Evolutionary conservation across 164 flowering plant genomes (phyloP).

Genomic region (Kingdonia uniflora): DNA sequence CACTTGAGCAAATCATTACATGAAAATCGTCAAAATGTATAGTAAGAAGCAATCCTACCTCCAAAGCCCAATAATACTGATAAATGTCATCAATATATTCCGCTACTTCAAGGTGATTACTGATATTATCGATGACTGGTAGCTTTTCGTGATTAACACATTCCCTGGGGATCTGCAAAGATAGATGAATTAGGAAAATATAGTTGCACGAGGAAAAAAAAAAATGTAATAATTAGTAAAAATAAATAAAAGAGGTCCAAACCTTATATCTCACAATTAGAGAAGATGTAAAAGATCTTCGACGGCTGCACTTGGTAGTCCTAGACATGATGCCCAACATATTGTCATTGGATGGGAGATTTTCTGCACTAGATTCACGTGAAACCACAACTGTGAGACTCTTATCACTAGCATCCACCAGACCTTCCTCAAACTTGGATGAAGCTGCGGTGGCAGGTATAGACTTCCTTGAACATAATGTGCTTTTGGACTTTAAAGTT

Average conservation of each 20-base stretch:
- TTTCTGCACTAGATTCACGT: constrained; percentile 18
- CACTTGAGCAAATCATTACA: background rate
- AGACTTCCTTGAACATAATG: constrained; percentile 15
- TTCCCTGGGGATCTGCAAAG: constrained; percentile 33
- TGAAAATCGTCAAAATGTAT: background rate
- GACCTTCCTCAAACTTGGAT: constrained; percentile 22
- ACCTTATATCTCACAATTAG: constrained; percentile 64
- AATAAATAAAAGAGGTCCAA: background rate
- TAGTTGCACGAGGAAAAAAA: background rate
- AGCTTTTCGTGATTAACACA: constrained; percentile 28
- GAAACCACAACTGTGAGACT: constrained; percentile 11
- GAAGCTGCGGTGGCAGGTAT: constrained; percentile 17
- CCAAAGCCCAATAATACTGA: constrained; percentile 73
- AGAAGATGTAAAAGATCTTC: constrained; percentile 63
- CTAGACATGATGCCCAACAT: constrained; percentile 12
- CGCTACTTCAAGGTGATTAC: constrained; percentile 75
- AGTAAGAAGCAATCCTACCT: constrained; percentile 32
- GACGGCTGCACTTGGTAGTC: constrained; percentile 32
- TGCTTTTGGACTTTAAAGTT: constrained; percentile 25
- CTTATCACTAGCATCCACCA: constrained; percentile 13
- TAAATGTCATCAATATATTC: constrained; percentile 89
- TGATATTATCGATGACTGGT: constrained; percentile 55
- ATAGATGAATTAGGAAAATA: background rate
- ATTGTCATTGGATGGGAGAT: constrained; percentile 17
- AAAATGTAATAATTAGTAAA: background rate